Evolutionary conservation across 768 basidiomycete genomes (phyloP), one percentile per base, ranked within the genome.

Genomic region (Erythrobasidium yunnanense): DNA sequence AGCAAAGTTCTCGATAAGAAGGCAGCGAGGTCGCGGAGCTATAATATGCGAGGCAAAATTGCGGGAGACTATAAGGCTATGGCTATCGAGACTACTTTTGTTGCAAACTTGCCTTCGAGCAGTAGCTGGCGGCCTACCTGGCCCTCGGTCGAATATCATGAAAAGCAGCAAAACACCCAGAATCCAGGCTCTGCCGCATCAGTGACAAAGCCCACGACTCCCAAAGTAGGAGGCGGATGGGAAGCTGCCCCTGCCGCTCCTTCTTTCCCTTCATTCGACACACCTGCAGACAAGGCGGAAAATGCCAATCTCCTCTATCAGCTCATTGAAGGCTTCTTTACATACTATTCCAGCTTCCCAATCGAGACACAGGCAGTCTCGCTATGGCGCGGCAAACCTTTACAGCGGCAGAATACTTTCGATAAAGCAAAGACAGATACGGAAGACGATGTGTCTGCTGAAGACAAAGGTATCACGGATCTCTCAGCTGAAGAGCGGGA

Each of bases 1-100:
- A 47, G 32, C 29, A 63, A 63, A 38, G 32, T 63, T 20, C 7
- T 49, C 8, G 52, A 63, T 29, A 45, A 45, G 22, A 35, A 66
- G 20, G 55, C 65, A 7, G 18, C 53, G 13, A 60, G 15, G 53
- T 18, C 20, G 57, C 50, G 6, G 13, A 32, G 15, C 47, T 27
- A 27, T 52, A 34, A 54, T 5, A 38, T 32, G 13, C 22, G 4
- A 62, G 51, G 65, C 5, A 54, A 63, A 27, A 56, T 8, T 23
- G n/a, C 47, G 17, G 65, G 55, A 27, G 51, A 55, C 49, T 66
- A 66, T 29, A 56, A 47, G 22, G 65, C 53, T 11, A 30, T 66
- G 54, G 58, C 35, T 4, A 27, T 66, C 57, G 65, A 66, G 23
- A 66, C 65, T 30, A 66, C 65, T 18, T 66, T 51, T 27, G 60